These are phyloP conservation scores for Dichomitus squalens DNA, from an alignment of 1,284 basidiomycete genomes.

Conservation along the genomic window DNA sequence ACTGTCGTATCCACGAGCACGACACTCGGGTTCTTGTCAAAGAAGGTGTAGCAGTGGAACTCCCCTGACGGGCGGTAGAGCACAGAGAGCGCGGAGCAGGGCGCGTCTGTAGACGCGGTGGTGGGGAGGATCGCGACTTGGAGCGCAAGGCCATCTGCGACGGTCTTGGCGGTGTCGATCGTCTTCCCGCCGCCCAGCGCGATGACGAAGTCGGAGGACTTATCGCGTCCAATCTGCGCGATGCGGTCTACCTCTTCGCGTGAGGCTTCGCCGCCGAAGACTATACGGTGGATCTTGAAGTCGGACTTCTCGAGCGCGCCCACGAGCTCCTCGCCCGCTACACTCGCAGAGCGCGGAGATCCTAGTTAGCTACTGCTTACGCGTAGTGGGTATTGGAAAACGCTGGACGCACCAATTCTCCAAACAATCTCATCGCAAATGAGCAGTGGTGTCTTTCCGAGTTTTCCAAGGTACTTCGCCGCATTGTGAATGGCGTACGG, in stretches of 20 bases:
- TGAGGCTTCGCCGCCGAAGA: conserved; percentile 37
- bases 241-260: conserved; percentile 34
- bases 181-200: conserved; percentile 39
- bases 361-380: neutral
- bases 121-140: conserved; percentile 36
- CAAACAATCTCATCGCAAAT: conserved; percentile 35
- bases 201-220: conserved; percentile 34
- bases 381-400: neutral
- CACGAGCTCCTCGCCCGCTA: conserved; percentile 36
- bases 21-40: conserved; percentile 36
- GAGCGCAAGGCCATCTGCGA: conserved; percentile 33
- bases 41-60: conserved; percentile 38
- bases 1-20: conserved; percentile 39
- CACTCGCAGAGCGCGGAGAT: neutral
- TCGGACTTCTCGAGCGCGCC: conserved; percentile 26
- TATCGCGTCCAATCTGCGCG: conserved; percentile 22
- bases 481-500: conserved; percentile 38
- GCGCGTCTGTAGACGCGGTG: conserved; percentile 39
- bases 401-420: conserved; percentile 31
- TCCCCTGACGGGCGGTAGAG: conserved; percentile 36
- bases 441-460: conserved; percentile 33
- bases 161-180: conserved; percentile 36
- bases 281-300: conserved; percentile 32
- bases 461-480: conserved; percentile 31
- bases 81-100: conserved; percentile 38